A percentile compares a stretch with the other conserved stretches of the same genome.
Evolutionary conservation across 805 yeast species (phyloP).

Genomic region (Schizosaccharomyces lindneri): DNA sequence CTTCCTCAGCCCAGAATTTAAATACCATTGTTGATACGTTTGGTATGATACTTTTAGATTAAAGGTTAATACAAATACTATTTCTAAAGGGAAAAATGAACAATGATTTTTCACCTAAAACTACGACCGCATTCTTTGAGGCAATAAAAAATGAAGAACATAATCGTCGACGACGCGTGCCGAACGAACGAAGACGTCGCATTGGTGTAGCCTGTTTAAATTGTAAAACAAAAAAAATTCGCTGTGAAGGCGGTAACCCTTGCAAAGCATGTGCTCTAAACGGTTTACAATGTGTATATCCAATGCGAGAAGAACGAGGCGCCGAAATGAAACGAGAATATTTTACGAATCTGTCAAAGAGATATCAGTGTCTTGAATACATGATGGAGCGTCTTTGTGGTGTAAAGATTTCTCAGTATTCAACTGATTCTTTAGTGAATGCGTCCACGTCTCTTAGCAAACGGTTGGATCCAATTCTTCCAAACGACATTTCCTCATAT

Average conservation of each 20-base stretch:
- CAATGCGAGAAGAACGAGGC: neutral
- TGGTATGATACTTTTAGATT: too few species aligned
- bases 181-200: neutral
- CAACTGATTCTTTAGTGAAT: neutral
- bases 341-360: neutral
- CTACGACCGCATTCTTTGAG: neutral
- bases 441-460: neutral
- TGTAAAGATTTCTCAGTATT: neutral
- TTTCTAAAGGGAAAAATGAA: neutral
- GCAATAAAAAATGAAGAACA: conserved; percentile 20
- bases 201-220: neutral
- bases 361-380: neutral
- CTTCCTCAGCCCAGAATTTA: too few species aligned
- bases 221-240: neutral
- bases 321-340: neutral
- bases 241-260: neutral
- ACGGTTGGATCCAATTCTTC: neutral
- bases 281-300: neutral
- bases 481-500: neutral
- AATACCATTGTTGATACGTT: too few species aligned
- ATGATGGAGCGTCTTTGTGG: neutral
- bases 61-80: neutral
- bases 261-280: neutral
- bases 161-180: neutral
- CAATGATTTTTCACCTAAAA: neutral